phyloP scores from a whole-genome alignment of 169 alveolate species.

The Eimeria tenella region DNA sequence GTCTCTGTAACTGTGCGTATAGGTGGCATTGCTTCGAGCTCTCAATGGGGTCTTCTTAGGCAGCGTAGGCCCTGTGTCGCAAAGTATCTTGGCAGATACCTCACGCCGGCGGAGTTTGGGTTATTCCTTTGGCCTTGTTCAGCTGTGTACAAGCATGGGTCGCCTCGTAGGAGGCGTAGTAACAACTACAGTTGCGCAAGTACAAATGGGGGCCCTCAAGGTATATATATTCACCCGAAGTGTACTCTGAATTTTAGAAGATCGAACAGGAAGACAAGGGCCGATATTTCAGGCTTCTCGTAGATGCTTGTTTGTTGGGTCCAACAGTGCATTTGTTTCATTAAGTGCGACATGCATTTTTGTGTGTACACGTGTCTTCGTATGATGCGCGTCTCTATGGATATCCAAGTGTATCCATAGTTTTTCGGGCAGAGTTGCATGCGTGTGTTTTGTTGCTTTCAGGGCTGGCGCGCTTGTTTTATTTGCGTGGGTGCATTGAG shows the following conservation, averaged over 20 bases:
- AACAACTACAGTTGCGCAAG: conserved; percentile 89
- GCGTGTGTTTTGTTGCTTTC: neutral
- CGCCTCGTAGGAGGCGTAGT: conserved; percentile 90
- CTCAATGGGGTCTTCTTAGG: conserved; percentile 90
- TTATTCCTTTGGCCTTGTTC: conserved; percentile 90
- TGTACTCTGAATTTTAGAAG: too few species aligned
- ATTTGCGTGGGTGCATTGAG: conserved; percentile 87
- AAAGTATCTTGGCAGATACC: conserved; percentile 90
- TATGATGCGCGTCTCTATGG: too few species aligned
- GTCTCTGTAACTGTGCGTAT: neutral
- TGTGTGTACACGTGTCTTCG: too few species aligned
- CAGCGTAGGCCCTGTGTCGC: conserved; percentile 91
- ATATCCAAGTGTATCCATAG: too few species aligned
- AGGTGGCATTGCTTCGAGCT: conserved; percentile 87
- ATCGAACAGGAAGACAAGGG: too few species aligned
- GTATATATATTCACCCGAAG: conserved; percentile 56
- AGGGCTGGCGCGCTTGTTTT: conserved; percentile 90
- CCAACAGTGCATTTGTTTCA: too few species aligned
- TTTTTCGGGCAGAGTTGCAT: neutral
- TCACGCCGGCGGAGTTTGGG: conserved; percentile 86
- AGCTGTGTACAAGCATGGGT: conserved; percentile 89
- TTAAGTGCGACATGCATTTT: too few species aligned
- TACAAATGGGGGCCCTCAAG: conserved; percentile 85
- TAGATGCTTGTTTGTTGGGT: too few species aligned
- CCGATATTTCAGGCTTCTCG: too few species aligned